Evolutionary conservation across 495 filamentous ascomycete genomes (phyloP), one percentile per base, ranked within the genome.

Genomic region (Geoglossum glabrum): DNA sequence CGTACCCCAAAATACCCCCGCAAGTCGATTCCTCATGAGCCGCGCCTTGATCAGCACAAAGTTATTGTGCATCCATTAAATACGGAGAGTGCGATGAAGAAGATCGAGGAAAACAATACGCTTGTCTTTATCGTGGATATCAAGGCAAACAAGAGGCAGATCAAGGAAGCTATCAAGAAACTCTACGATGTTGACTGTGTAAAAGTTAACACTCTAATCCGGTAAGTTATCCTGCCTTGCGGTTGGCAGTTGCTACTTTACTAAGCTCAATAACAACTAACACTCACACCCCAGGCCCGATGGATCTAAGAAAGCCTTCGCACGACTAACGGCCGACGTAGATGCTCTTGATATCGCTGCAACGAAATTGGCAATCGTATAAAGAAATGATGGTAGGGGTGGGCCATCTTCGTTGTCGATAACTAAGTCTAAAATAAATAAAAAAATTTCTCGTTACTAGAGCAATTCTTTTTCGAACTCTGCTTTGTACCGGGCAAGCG

Each of bases 101-200:
- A 95, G 85, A 94, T 97, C 63, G 93, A 97, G 82, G 92, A 97
- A 85, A 86, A 97, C 81, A 95, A 99, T 81, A 95, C 92, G 65
- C 79, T 97, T 25, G 93, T 97, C 64, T 97, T 99, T 78, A 95
- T 97, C 68, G 89, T 95, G 67, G 87, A 99, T 64, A 80, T 88
- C 71, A 95, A 96, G 85, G 80, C 87, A 67, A 99, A 99, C 79
- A 99, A 99, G 86, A 83, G 89, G 68, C 92, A 99, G 82, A 99
- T 99, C 76, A 95, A 95, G 82, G 77, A 79, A 66, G 86, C 92
- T 61, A 77, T 99, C 63, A 99, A 99, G 87, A 95, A 90, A 85
- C 81, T 97, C 64, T 99, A 99, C 73, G 90, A 97, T 74, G 90
- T 99, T 62, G 88, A 95, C 68, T 84, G 80, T 67, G 77, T 99